These are phyloP conservation scores for Pochonia chlamydosporia DNA, from an alignment of 2,329 filamentous ascomycete species.

Conservation along the genomic window DNA sequence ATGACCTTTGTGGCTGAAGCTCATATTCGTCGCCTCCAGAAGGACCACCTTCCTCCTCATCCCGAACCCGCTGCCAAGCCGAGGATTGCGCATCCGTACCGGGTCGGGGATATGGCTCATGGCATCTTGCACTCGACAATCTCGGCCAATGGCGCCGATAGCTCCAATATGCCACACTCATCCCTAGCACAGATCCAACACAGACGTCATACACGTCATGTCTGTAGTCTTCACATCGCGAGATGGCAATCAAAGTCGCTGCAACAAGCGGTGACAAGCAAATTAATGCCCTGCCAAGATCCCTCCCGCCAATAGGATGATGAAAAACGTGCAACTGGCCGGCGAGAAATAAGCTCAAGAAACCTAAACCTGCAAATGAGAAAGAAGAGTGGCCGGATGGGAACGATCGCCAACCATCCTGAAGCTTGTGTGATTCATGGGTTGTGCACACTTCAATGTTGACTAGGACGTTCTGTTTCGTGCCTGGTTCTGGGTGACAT, in stretches of 20 bases:
- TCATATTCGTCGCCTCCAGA: conserved; percentile 28
- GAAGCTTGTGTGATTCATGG: conserved; percentile 59
- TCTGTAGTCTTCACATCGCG: conserved; percentile 63
- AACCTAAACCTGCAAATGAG: conserved; percentile 73
- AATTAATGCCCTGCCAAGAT: conserved; percentile 50
- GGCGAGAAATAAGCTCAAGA: conserved; percentile 63
- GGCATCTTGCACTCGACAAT: conserved; percentile 44
- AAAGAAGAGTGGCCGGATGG: conserved; percentile 77
- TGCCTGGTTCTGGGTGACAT: conserved; percentile 61
- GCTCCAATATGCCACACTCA: conserved; percentile 56
- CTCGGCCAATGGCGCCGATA: conserved; percentile 60
- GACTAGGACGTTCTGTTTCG: conserved; percentile 47
- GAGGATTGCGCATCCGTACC: conserved; percentile 24
- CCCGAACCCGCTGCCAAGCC: conserved; percentile 40
- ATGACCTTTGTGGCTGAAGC: conserved; percentile 17
- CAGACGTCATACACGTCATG: conserved; percentile 68
- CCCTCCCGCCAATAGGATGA: conserved; percentile 36
- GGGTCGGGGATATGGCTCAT: conserved; percentile 51
- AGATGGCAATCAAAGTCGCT: conserved; percentile 63
- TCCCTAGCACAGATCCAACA: conserved; percentile 55
- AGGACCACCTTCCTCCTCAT: conserved; percentile 45
- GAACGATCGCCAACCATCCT: conserved; percentile 82
- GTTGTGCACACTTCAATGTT: conserved; percentile 69
- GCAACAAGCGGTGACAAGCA: conserved; percentile 55
- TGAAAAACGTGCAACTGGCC: conserved; percentile 58